phyloP scores from a whole-genome alignment of 1,139 yeast genomes.

The Tardiomyces digboiensis region DNA sequence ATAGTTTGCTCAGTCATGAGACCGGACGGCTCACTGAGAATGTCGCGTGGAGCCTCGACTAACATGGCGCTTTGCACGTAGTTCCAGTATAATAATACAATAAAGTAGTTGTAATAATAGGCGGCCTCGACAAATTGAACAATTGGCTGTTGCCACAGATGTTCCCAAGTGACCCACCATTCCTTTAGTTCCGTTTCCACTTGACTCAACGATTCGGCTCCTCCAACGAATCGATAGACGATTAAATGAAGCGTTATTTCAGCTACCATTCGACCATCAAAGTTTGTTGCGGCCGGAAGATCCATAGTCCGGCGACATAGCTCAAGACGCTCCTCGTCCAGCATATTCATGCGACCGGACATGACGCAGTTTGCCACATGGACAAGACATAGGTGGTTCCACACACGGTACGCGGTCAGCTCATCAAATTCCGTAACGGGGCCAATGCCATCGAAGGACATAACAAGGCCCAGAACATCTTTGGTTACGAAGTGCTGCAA shows the following conservation, averaged over 20 bases:
- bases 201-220: constrained; percentile 21
- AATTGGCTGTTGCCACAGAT: constrained; percentile 61
- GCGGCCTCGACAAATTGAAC: constrained; percentile 71
- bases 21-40: constrained; percentile 3
- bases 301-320: constrained; percentile 55
- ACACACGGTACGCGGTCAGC: constrained; percentile 46
- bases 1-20: constrained; percentile 1
- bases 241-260: constrained; percentile 59
- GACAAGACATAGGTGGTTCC: constrained; percentile 65
- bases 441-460: constrained; percentile 25
- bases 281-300: constrained; percentile 58
- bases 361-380: constrained; percentile 62
- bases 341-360: constrained; percentile 66
- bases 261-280: constrained; percentile 78
- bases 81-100: constrained; percentile 35
- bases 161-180: constrained; percentile 70
- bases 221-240: constrained; percentile 52
- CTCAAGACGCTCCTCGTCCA: constrained; percentile 55
- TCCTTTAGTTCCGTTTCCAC: constrained; percentile 32
- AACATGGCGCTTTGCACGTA: constrained; percentile 6
- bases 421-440: constrained; percentile 40
- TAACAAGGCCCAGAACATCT: constrained; percentile 29
- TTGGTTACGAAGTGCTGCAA: constrained; percentile 47
- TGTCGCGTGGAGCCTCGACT: constrained; percentile 2
- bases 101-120: constrained; percentile 53